Evolutionary conservation across 495 filamentous ascomycete species (phyloP).

Genomic region (Aspergillus funiculosus): DNA sequence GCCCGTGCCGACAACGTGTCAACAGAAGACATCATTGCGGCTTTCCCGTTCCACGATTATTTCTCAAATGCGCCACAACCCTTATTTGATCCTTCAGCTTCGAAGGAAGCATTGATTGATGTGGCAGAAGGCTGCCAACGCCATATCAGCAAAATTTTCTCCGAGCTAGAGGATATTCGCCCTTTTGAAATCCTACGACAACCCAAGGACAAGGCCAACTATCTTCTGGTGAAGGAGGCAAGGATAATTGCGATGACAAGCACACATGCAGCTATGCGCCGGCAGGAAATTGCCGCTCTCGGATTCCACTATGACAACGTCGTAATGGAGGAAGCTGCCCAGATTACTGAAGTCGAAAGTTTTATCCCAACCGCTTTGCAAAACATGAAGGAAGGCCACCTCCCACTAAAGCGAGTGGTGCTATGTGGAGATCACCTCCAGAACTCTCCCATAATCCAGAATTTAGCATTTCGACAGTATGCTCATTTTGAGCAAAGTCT

Average conservation of each 20-base stretch:
- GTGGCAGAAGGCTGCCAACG: slow-evolving; percentile 80
- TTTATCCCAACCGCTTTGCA: slow-evolving; percentile 93
- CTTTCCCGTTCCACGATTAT: slow-evolving; percentile 85
- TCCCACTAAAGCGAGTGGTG: slow-evolving; percentile 78
- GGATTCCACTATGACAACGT: slow-evolving; percentile 98
- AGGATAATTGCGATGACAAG: slow-evolving; percentile 97
- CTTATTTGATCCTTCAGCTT: slow-evolving; percentile 60
- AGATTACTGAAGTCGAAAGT: slow-evolving; percentile 96
- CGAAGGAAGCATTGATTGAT: slow-evolving; percentile 66
- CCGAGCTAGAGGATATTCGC: slow-evolving; percentile 85
- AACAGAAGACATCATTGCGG: slow-evolving; percentile 56
- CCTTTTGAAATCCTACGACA: slow-evolving; percentile 91
- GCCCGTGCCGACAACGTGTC: slow-evolving; percentile 46
- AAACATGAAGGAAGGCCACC: slow-evolving; percentile 62
- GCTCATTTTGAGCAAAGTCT: slow-evolving; percentile 93
- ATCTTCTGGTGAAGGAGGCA: slow-evolving; percentile 89
- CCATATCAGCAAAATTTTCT: slow-evolving; percentile 87
- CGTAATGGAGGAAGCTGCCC: slow-evolving; percentile 97
- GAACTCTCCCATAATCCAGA: slow-evolving; percentile 93
- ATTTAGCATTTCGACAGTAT: slow-evolving; percentile 91
- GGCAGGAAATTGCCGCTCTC: slow-evolving; percentile 81
- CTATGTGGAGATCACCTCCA: slow-evolving; percentile 94
- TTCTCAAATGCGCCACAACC: slow-evolving; percentile 86
- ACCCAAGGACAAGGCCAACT: slow-evolving; percentile 88
- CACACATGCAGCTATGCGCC: slow-evolving; percentile 96